Evolutionary conservation across 1,139 yeast species (phyloP), one percentile per base, ranked within the genome.

Genomic region (Scheffersomyces illinoinensis): DNA sequence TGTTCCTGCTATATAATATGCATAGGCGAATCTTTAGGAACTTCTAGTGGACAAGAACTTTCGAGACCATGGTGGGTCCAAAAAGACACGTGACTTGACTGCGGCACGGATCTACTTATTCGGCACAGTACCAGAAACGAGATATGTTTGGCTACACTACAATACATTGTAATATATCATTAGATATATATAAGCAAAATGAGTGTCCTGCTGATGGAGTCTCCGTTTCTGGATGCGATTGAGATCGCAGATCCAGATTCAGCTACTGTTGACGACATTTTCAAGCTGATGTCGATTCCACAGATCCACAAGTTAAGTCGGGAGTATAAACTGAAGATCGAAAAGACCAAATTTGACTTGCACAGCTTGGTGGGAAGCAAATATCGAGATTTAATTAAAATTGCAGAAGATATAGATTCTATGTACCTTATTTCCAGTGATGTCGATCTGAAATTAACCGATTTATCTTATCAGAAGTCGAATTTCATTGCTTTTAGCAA

Each of bases 391-490:
- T 76, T 90, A 65, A 78, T 90, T 48, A 77, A 83, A 50, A 89
- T 90, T 6, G 91, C 93, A 0, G 93, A 89, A 66, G 85, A 86
- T 60, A 87, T 90, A 49, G 84, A 83, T 51, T 74, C 73, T 6
- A 86, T 89, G 87, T 78, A 84, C 62, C 66, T 68, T 1, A 65
- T 78, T 12, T 78, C 85, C 1, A 63, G 65, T 12, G 60, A 57
- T 0, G 68, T 76, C 2, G 77, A 79, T 54, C 64, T 66, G 8
- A 63, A 66, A 10, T 62, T 81, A 19, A 66, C 81, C 1, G 68
- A 72, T 54, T 68, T 81, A 24, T 74, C 83, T 1, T 80, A 76
- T 59, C 68, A 69, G 43, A 66, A 71, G 12, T 67, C 79, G 1
- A 65, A 65, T 18, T 78, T 78, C 61, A 72, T 72, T 8, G 67